Conservation (phyloP, 306 rosid genomes). For the Lathyrus sativus region DNA sequence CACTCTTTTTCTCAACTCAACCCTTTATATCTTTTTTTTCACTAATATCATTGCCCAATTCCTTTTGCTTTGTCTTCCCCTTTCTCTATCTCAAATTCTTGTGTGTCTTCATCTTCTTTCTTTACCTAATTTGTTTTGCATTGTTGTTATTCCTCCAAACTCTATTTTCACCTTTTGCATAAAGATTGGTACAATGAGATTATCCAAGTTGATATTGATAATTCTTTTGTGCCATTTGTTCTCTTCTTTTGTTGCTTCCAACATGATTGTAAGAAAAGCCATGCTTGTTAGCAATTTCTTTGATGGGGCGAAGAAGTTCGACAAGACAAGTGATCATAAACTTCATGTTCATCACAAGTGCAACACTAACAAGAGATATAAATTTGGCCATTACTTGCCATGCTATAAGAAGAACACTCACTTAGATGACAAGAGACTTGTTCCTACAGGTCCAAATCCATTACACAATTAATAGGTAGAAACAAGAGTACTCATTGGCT, state of each 20-base stretch:
- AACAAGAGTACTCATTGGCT: neutral
- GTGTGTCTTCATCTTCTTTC: neutral
- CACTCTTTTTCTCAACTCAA: constrained; percentile 24
- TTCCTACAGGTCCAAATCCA: constrained; percentile 85
- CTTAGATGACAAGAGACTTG: constrained; percentile 59
- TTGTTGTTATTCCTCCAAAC: neutral
- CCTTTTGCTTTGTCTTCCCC: constrained; percentile 51
- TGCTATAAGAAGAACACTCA: constrained; percentile 37
- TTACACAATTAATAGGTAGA: constrained; percentile 34
- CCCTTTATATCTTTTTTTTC: constrained; percentile 5
- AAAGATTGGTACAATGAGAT: constrained; percentile 37
- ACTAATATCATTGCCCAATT: constrained; percentile 47
- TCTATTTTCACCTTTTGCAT: neutral
- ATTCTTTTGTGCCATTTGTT: constrained; percentile 47
- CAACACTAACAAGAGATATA: constrained; percentile 40
- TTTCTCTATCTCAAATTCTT: constrained; percentile 32
- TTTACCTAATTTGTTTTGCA: neutral
- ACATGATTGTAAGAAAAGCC: constrained; percentile 42
- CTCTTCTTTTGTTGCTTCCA: constrained; percentile 36
- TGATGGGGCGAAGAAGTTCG: constrained; percentile 18
- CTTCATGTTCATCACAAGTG: constrained; percentile 27
- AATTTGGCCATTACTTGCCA: constrained; percentile 31
- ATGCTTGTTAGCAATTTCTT: constrained; percentile 13
- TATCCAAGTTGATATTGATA: constrained; percentile 40
- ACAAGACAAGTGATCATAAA: constrained; percentile 18